Evolutionary conservation across 306 rosid genomes (phyloP).

Genomic region (Glycyrrhiza uralensis): DNA sequence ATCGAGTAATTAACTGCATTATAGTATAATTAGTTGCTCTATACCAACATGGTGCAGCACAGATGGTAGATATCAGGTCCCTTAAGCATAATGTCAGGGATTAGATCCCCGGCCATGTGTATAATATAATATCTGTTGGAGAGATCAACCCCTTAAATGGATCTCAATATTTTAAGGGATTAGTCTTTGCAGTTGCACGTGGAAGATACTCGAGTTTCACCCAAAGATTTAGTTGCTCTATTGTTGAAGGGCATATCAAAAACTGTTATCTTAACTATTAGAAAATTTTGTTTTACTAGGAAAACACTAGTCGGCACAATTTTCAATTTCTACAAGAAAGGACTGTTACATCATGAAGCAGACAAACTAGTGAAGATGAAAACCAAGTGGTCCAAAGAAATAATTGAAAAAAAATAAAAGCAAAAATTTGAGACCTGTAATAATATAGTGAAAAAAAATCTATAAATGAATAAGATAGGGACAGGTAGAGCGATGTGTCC

Average conservation of each 20-base stretch:
- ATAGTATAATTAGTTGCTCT: background rate
- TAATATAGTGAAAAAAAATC: conserved; percentile 24
- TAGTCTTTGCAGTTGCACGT: no score
- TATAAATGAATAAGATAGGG: conserved; percentile 17
- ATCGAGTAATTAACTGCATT: no score
- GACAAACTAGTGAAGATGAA: conserved; percentile 4
- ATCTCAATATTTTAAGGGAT: no score
- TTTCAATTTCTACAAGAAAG: background rate
- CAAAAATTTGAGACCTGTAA: background rate
- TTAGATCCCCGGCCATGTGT: no score
- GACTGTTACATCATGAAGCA: background rate
- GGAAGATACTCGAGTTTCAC: no score
- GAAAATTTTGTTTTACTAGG: background rate
- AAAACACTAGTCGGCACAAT: background rate
- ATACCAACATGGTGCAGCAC: no score
- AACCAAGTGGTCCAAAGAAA: conserved; percentile 31
- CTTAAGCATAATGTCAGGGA: no score
- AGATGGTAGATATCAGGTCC: no score
- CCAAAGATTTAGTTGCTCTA: background rate
- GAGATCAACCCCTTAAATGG: no score
- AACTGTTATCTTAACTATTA: background rate
- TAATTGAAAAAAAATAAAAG: conserved; percentile 10
- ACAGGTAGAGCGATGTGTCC: conserved; percentile 52
- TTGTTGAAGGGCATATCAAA: background rate
- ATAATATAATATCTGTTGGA: no score